Evolutionary conservation across 169 alveolate species (phyloP).

Genomic region (Besnoitia besnoiti): DNA sequence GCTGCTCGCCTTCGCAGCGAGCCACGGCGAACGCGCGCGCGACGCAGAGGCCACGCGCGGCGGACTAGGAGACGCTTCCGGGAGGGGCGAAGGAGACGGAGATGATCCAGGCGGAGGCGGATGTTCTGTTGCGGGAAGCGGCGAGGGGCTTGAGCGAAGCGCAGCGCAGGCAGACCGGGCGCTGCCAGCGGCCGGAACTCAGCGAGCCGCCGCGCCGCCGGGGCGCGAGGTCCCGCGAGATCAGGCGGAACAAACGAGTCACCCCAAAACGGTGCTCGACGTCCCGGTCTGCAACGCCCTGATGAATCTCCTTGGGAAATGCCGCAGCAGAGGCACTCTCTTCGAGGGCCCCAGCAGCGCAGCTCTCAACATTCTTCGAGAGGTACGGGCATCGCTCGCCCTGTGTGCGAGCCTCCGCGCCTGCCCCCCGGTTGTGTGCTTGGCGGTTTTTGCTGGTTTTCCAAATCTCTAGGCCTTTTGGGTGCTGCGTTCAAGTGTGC

Average conservation of each 20-base stretch:
- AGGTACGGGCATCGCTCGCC: too few relatives aligned
- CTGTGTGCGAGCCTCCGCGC: too few relatives aligned
- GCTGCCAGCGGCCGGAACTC: neutral
- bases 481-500: too few relatives aligned
- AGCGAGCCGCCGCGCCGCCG: neutral
- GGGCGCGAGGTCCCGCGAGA: neutral
- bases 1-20: neutral
- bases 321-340: neutral
- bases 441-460: too few relatives aligned
- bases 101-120: neutral
- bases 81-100: neutral
- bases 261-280: slow-evolving; percentile 8
- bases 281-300: neutral
- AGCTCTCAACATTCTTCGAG: slow-evolving; percentile 1
- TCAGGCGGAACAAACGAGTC: neutral
- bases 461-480: too few relatives aligned
- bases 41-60: neutral
- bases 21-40: neutral
- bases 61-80: neutral
- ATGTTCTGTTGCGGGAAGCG: neutral
- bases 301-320: neutral
- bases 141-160: neutral
- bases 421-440: too few relatives aligned
- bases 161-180: neutral
- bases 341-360: neutral